Evolutionary conservation across 768 basidiomycete species (phyloP).

Genomic region (Xerocomellus amylosporus): DNA sequence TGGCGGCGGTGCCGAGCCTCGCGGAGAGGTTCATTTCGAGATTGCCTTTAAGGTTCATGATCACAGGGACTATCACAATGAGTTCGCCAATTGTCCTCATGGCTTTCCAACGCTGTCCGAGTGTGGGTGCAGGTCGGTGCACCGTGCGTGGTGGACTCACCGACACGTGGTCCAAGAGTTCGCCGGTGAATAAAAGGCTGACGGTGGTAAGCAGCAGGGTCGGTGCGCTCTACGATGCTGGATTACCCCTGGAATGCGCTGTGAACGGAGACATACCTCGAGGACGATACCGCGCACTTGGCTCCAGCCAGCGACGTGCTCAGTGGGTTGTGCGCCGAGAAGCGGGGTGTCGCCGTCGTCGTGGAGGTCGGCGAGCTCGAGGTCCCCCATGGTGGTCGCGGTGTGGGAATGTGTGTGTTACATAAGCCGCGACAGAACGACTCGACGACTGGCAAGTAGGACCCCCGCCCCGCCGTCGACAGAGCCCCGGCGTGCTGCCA

Average conservation of each 20-base stretch:
- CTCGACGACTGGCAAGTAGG: too few relatives aligned
- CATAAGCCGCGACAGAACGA: slow-evolving; percentile 29
- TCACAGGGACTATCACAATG: slow-evolving; percentile 92
- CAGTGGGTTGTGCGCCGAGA: slow-evolving; percentile 28
- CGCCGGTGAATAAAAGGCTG: slow-evolving; percentile 87
- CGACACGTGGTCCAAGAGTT: slow-evolving; percentile 83
- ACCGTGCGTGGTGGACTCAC: slow-evolving; percentile 41
- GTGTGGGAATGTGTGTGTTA: slow-evolving; percentile 25
- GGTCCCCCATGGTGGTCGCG: neutral
- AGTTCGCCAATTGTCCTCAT: slow-evolving; percentile 91
- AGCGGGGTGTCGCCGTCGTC: slow-evolving; percentile 37
- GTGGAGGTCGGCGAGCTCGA: neutral
- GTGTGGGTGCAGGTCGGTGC: slow-evolving; percentile 4
- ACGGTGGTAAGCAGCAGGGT: slow-evolving; percentile 81
- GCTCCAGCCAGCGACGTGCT: slow-evolving; percentile 39
- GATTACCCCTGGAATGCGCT: neutral
- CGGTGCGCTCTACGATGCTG: slow-evolving; percentile 66
- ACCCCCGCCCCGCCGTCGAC: too few relatives aligned
- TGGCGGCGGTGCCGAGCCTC: slow-evolving; percentile 90
- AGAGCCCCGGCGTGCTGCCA: slow-evolving; percentile 36
- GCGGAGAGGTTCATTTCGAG: slow-evolving; percentile 99
- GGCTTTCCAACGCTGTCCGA: slow-evolving; percentile 76
- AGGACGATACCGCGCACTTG: slow-evolving; percentile 62
- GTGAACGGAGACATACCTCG: slow-evolving; percentile 49
- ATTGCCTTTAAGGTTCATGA: slow-evolving; percentile 96